Evolutionary conservation across 1,284 basidiomycete species (phyloP), one percentile per base, ranked within the genome.

Genomic region (Cryptococcus maquisensis): DNA sequence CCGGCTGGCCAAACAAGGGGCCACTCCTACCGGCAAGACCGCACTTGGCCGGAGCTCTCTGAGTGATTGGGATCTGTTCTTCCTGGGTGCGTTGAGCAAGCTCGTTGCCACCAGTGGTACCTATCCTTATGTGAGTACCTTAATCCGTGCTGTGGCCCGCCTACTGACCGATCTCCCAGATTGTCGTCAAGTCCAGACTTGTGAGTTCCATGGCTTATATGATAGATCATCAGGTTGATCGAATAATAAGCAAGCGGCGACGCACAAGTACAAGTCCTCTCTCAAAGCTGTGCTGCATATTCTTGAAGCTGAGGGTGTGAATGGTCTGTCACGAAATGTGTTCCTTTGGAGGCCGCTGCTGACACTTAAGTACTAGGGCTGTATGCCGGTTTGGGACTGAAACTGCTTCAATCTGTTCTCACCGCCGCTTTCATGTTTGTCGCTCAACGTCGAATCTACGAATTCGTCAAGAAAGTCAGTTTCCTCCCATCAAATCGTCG

Each of bases 351-450:
- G 2, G 20, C 2, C 20, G 9, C 39, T 15, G 39, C 18, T 44
- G 43, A 23, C 20, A 3, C 10, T 24, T 7, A 4, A 8, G 15
- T 28, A 16, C 2, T 77, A 62, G 91, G 92, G 1, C 75, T 95
- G 13, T 96, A 94, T 79, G 87, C 84, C 65, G 92, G 92, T 4
- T 81, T 92, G 38, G 80, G 82, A 21, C 88, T 85, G 69, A 95
- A 96, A 76, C 83, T 97, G 12, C 63, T 87, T 6, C 93, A 96
- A 76, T 91, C 88, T 55, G 89, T 95, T 12, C 80, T 94, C 43
- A 93, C 90, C 5, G 91, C 91, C 15, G 89, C 90, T 12, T 90
- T 95, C 65, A 80, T 95, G 61, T 95, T 95, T 66, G 87, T 85
- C 16, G 83, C 86, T 9, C 90, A 94, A 74, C 81, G 84, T 63